Evolutionary conservation across 768 basidiomycete species (phyloP).

Genomic region (Lactarius akahatsu): DNA sequence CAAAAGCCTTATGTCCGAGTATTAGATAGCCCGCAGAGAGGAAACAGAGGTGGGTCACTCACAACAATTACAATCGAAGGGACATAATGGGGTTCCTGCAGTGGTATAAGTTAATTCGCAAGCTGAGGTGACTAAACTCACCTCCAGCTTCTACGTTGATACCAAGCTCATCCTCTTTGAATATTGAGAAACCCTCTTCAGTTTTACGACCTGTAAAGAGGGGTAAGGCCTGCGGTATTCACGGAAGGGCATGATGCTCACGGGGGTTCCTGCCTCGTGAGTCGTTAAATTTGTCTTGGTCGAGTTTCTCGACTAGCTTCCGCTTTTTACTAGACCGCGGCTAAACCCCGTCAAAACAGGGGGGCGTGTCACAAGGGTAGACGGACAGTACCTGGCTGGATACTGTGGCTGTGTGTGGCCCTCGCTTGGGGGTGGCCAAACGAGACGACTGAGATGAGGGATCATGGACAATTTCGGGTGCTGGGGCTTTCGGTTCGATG

Average conservation of each 20-base stretch:
- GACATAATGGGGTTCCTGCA: conserved; percentile 78
- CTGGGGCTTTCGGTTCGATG: conserved; percentile 31
- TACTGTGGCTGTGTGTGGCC: too few relatives aligned
- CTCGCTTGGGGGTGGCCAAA: conserved; percentile 36
- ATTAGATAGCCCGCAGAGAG: background rate
- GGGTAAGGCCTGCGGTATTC: conserved; percentile 12
- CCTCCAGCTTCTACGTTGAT: conserved; percentile 70
- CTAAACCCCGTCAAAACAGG: too few relatives aligned
- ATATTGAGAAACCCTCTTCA: conserved; percentile 76
- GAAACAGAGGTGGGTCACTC: conserved; percentile 36
- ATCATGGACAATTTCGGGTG: conserved; percentile 65
- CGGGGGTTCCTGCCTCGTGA: conserved; percentile 72
- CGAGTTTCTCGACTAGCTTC: conserved; percentile 33
- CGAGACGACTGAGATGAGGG: conserved; percentile 45
- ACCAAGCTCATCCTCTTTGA: conserved; percentile 81
- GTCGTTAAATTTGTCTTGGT: conserved; percentile 60
- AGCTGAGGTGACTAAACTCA: conserved; percentile 38
- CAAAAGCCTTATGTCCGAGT: conserved; percentile 28
- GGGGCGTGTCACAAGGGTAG: too few relatives aligned
- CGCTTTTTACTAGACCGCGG: conserved; percentile 26
- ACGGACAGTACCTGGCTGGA: too few relatives aligned
- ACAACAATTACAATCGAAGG: conserved; percentile 91
- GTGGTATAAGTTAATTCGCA: conserved; percentile 27
- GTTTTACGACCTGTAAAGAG: conserved; percentile 61
- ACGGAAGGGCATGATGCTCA: conserved; percentile 40